phyloP scores from a whole-genome alignment of 768 basidiomycete genomes.

The Bullera alba region DNA sequence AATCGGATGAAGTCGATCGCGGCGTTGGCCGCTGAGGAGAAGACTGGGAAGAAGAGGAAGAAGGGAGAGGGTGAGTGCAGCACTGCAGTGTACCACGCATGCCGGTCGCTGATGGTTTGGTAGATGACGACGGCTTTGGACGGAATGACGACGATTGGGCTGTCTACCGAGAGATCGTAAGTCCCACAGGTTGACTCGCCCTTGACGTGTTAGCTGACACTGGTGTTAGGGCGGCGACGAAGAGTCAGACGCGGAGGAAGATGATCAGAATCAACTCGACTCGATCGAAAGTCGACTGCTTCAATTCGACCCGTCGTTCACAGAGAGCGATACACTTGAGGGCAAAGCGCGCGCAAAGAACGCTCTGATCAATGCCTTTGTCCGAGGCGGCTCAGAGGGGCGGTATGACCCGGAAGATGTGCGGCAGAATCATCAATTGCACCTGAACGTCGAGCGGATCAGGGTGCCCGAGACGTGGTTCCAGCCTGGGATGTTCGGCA shows the following conservation, averaged over 20 bases:
- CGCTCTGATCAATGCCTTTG: conserved; percentile 77
- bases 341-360: conserved; percentile 69
- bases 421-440: conserved; percentile 57
- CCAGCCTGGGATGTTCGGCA: conserved; percentile 84
- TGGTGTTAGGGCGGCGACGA: conserved; percentile 46
- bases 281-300: conserved; percentile 73
- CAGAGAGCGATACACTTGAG: conserved; percentile 69
- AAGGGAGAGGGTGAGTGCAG: conserved; percentile 60
- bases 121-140: conserved; percentile 81
- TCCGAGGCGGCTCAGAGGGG: conserved; percentile 42
- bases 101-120: not conserved
- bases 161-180: conserved; percentile 91
- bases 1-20: conserved; percentile 95
- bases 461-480: conserved; percentile 89
- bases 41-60: conserved; percentile 68
- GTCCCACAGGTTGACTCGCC: conserved; percentile 21
- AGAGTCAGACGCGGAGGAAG: conserved; percentile 83
- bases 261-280: conserved; percentile 64
- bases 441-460: conserved; percentile 83
- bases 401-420: conserved; percentile 58
- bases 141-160: conserved; percentile 94
- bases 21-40: conserved; percentile 73
- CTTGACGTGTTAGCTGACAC: not conserved
- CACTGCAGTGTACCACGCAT: not conserved
- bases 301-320: conserved; percentile 76